Evolutionary conservation across 805 yeast genomes (phyloP), one percentile per base, ranked within the genome.

Genomic region (Teunomyces lycoperdinae): DNA sequence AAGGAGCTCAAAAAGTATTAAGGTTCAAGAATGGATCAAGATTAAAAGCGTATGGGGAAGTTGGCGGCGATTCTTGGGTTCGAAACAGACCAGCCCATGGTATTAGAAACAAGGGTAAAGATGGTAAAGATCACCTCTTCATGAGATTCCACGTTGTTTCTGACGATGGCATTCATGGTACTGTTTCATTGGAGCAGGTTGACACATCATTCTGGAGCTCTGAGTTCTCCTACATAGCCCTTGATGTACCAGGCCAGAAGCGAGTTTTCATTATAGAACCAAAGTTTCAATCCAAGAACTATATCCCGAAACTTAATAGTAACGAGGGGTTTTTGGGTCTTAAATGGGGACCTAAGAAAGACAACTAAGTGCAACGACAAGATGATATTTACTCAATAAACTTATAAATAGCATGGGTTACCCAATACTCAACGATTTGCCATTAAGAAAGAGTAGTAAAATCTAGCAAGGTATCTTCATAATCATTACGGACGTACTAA

Each of bases 101-200:
- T 10, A 68, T 77, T 20, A 78, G 87, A 47, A 75, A 84, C 50
- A 68, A 80, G 47, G 96, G 86, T 45, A 78, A 80, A 51, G 84
- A 85, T 49, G 96, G 96, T 1, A 80, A 83, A 56, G 94, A 87
- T 55, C 95, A 87, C 56, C 74, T 87, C 57, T 73, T 83, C 49
- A 86, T 91, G 94, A 83, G 85, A 62, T 90, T 90, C 67, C 90
- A 86, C 59, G 92, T 91, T 36, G 91, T 88, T 62, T 83, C 95
- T 36, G 78, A 77, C 29, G 63, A 73, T 17, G 76, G 76, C 1
- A 79, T 71, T 46, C 78, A 78, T 50, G 97, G 89, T 9, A 72
- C 83, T 11, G 96, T 87, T 2, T 82, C 84, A 49, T 75, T 89
- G 56, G 97, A 91, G 66, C 92, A 94, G 45, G 74, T 87, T 36